A percentile compares a stretch with the other conserved stretches of the same genome.
phyloP scores from a whole-genome alignment of 2,329 filamentous ascomycete species.

The Trichoderma pleuroti region DNA sequence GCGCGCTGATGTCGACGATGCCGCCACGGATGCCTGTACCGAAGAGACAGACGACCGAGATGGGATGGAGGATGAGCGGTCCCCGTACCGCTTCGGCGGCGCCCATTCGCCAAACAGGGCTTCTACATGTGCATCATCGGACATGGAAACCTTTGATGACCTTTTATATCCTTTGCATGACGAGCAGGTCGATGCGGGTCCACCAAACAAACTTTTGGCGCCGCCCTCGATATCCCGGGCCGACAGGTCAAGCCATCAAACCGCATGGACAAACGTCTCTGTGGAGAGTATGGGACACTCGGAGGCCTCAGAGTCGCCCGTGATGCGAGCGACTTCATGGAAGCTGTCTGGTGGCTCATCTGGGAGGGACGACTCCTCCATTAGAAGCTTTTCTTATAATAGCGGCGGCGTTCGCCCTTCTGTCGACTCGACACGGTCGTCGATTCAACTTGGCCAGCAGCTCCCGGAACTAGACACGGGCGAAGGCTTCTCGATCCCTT shows the following conservation, averaged over 20 bases:
- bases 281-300: slow-evolving; percentile 50
- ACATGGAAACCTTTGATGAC: slow-evolving; percentile 31
- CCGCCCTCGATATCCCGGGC: slow-evolving; percentile 42
- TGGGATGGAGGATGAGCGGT: slow-evolving; percentile 28
- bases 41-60: slow-evolving; percentile 36
- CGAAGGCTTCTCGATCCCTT: slow-evolving; percentile 48
- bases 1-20: slow-evolving; percentile 31
- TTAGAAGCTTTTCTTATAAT: slow-evolving; percentile 17
- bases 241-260: slow-evolving; percentile 53
- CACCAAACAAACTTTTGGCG: slow-evolving; percentile 45
- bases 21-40: slow-evolving; percentile 35
- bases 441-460: slow-evolving; percentile 31
- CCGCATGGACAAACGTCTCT: slow-evolving; percentile 60
- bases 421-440: slow-evolving; percentile 28
- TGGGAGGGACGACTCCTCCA: slow-evolving; percentile 21
- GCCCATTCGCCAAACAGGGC: slow-evolving; percentile 34
- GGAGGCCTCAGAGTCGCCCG: slow-evolving; percentile 30
- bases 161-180: slow-evolving; percentile 27
- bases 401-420: slow-evolving; percentile 26
- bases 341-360: slow-evolving; percentile 27
- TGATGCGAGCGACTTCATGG: slow-evolving; percentile 33
- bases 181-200: slow-evolving; percentile 33
- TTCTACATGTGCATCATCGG: slow-evolving; percentile 42
- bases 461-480: slow-evolving; percentile 52
- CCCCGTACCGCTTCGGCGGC: slow-evolving; percentile 30